These are phyloP conservation scores for Xylariaceae sp. DNA, from an alignment of 2,329 filamentous ascomycete species.

Conservation along the genomic window DNA sequence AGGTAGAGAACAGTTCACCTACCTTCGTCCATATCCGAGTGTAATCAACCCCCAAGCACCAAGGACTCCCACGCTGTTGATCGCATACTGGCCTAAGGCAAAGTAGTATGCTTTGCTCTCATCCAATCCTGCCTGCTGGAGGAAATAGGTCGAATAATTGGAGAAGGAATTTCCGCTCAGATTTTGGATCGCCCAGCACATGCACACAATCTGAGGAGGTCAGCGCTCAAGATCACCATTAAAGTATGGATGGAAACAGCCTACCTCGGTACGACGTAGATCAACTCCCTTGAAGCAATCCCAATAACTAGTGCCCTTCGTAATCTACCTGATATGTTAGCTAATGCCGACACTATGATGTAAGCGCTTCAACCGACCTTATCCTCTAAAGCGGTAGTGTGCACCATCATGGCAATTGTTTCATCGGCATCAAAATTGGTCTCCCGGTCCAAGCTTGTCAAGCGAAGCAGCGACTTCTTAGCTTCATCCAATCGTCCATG, in stretches of 20 bases:
- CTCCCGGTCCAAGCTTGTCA: conserved; percentile 68
- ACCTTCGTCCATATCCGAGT: conserved; percentile 73
- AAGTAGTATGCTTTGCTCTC: conserved; percentile 62
- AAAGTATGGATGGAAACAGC: conserved; percentile 1
- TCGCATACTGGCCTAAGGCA: conserved; percentile 69
- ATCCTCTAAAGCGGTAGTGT: conserved; percentile 83
- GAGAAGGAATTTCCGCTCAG: conserved; percentile 69
- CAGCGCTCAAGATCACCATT: conserved; percentile 3
- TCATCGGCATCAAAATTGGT: conserved; percentile 82
- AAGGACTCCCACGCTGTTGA: conserved; percentile 82
- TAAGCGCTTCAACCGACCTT: conserved; percentile 41
- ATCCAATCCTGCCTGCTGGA: conserved; percentile 64
- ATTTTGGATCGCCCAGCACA: conserved; percentile 70
- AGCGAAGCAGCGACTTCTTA: conserved; percentile 68
- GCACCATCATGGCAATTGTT: conserved; percentile 90
- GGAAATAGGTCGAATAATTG: conserved; percentile 69
- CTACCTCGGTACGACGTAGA: conserved; percentile 77
- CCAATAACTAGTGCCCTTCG: conserved; percentile 73
- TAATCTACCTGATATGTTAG: conserved; percentile 58
- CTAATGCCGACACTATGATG: not conserved
- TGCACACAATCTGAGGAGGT: conserved; percentile 60
- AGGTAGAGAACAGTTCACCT: conserved; percentile 7
- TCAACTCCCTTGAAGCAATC: conserved; percentile 87
- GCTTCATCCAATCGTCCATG: conserved; percentile 69
- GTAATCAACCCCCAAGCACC: conserved; percentile 84